Base-by-base conservation (phyloP, 2,329 filamentous ascomycete genomes). In the Pseudogymnoascus sp. region DNA sequence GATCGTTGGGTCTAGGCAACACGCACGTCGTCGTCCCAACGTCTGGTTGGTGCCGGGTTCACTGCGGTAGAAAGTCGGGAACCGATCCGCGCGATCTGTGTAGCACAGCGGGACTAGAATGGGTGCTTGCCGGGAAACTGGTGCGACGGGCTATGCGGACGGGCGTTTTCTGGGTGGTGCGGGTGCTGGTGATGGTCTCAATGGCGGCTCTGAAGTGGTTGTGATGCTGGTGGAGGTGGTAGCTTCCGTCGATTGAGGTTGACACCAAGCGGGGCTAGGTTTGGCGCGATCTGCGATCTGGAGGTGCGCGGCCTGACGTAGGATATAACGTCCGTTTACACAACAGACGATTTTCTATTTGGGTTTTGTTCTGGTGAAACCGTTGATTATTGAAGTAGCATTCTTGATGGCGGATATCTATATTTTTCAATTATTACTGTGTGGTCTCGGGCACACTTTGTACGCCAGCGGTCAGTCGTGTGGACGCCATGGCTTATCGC, bases 231-330 rank as follows among this genome's bases (percentile, higher is more conserved):
- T 54, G 16, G 43, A 30, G 9, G 28, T 11, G 25, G 43, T 18
- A 54, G 28, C 47, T 54, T 32, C 9, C 4, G 47, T 54, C n/a
- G 47, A 54, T 54, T 54, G 47, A 54, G 47, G 47, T 54, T 14
- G 28, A 20, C 47, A 50, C 16, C 28, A 11, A 54, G 47, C 28
- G 47, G 47, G 47, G 47, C 47, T 22, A 18, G 16, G 25, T 12
- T 32, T 20, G 47, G 28, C 47, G 47, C 47, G 28, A 54, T 32
- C 47, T 54, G 16, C 16, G 28, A 54, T 54, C 47, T 54, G 9
- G 28, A 54, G 4, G 28, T 54, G 28, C 28, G 14, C 28, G 7
- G 28, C 47, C 3, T 34, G 25, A 32, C 2, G n/a, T 20, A 34
- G n/a, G 16, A 54, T 12, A 25, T 43, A 34, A 34, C 8, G 4